These are phyloP conservation scores for Termitomyces sp. DNA, from an alignment of 768 basidiomycete genomes.

Conservation along the genomic window DNA sequence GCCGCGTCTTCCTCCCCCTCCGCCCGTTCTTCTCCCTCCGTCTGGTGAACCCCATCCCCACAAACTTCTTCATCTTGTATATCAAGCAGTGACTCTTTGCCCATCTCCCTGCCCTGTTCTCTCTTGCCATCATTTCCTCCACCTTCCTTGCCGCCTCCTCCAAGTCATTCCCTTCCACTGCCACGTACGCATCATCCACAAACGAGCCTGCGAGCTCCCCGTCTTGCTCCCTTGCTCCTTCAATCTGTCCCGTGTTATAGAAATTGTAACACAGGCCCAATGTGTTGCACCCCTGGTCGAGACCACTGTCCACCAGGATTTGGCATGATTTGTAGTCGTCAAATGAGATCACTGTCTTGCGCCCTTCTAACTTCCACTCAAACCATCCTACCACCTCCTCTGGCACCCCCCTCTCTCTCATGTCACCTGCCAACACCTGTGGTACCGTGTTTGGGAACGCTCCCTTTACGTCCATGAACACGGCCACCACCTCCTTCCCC, in stretches of 20 bases:
- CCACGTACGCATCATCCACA: too few species aligned
- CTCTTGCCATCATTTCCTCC: neutral
- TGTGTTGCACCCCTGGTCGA: slow-evolving; percentile 4
- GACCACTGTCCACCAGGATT: neutral
- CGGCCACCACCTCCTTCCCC: slow-evolving; percentile 23
- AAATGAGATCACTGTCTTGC: neutral
- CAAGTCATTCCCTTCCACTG: too few species aligned
- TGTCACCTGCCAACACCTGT: slow-evolving; percentile 20
- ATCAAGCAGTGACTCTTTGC: too few species aligned
- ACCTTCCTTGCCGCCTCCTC: neutral
- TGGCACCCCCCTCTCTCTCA: slow-evolving; percentile 22
- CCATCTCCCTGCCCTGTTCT: too few species aligned
- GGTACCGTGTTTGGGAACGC: slow-evolving; percentile 32
- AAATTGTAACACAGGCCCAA: slow-evolving; percentile 2
- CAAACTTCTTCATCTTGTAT: too few species aligned
- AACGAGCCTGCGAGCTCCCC: too few species aligned
- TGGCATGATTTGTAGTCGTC: neutral
- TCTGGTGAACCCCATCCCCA: too few species aligned
- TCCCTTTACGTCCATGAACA: slow-evolving; percentile 35
- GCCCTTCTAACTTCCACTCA: neutral
- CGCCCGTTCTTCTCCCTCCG: too few species aligned
- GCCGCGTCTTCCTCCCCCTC: too few species aligned
- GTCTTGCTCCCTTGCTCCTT: neutral
- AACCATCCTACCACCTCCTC: slow-evolving; percentile 16
- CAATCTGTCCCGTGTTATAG: neutral